These are phyloP conservation scores for Monilinia fructigena DNA, from an alignment of 2,329 filamentous ascomycete species.

Conservation along the genomic window DNA sequence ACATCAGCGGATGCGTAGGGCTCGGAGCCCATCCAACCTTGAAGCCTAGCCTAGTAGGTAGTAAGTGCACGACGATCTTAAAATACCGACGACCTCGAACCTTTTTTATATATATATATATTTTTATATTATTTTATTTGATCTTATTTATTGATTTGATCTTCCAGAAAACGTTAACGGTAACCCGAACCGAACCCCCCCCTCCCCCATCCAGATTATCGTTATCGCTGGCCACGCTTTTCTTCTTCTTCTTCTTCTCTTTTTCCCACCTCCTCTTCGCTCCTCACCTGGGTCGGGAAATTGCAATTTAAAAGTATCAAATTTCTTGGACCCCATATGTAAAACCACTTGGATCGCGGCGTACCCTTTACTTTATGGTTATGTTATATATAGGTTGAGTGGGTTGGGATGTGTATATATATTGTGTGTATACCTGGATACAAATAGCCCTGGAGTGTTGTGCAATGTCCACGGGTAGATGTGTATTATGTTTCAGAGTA, in stretches of 20 bases:
- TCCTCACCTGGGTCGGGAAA: background rate
- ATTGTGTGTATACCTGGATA: background rate
- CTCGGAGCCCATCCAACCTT: too few relatives aligned
- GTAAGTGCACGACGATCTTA: background rate
- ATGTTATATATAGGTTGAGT: background rate
- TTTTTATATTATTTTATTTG: background rate
- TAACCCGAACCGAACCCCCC: too few relatives aligned
- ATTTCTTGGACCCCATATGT: slow-evolving; percentile 13
- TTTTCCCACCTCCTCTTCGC: too few relatives aligned
- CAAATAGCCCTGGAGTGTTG: too few relatives aligned
- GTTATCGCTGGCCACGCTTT: slow-evolving; percentile 13
- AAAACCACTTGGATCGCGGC: background rate
- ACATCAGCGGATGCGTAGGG: background rate
- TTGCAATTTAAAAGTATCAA: slow-evolving; percentile 15
- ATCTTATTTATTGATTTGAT: too few relatives aligned
- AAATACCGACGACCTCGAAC: background rate
- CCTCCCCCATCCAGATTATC: slow-evolving; percentile 6
- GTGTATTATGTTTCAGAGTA: too few relatives aligned
- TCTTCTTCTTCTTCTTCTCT: too few relatives aligned
- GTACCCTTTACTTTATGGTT: background rate
- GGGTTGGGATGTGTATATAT: too few relatives aligned
- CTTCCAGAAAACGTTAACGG: slow-evolving; percentile 1
- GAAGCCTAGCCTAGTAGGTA: background rate
- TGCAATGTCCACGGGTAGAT: too few relatives aligned
- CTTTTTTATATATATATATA: too few relatives aligned